Evolutionary conservation across 495 filamentous ascomycete species (phyloP), one percentile per base, ranked within the genome.

Genomic region (Tuber melanosporum): DNA sequence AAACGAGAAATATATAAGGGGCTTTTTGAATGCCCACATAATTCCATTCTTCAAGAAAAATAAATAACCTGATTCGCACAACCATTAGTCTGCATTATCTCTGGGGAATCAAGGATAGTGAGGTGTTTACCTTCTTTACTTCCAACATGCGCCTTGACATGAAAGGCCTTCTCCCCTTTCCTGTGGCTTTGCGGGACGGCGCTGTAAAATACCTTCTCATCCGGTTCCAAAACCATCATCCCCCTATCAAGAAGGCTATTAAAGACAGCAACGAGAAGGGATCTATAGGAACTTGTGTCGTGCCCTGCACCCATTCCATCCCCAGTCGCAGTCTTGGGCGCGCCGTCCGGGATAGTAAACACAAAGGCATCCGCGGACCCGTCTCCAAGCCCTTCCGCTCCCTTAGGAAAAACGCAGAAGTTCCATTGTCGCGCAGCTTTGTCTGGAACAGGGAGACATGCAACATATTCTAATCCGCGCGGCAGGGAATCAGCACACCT

Each of bases 21-120:
- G 95, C 82, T 99, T 99, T 84, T 97, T 97, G 88, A 97, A 98
- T 1, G 90, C 94, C 87, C 92, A 99, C 44, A 99, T 83, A 70
- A 99, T 95, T 3, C 95, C 95, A 36, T 88, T 91, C 66, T 91
- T 89, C 10, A 98, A 87, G 83, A 98, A 92, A 85, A 97, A 98
- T 17, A 99, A 87, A 77, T 91, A 99, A 17, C 95, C 94, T 82
- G 90, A 71, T 14, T 49, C 46, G 90, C 69, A 19, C 71, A 43
- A 7, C 49, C 41, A 62, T 74, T 39, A 41, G 72, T 74, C 36
- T 72, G 71, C 39, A 47, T 36, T 72, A 14, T 26, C 19, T 17
- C 41, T 17, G 19, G 47, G 39, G 26, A 43, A 44, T 14, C 26
- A 42, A 71, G 32, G 66, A 39, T 22, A 75, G 72, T 39, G 73